Evolutionary conservation across 345 rosid genomes (phyloP), one percentile per base, ranked within the genome.

Genomic region (Melastoma malabathricum): DNA sequence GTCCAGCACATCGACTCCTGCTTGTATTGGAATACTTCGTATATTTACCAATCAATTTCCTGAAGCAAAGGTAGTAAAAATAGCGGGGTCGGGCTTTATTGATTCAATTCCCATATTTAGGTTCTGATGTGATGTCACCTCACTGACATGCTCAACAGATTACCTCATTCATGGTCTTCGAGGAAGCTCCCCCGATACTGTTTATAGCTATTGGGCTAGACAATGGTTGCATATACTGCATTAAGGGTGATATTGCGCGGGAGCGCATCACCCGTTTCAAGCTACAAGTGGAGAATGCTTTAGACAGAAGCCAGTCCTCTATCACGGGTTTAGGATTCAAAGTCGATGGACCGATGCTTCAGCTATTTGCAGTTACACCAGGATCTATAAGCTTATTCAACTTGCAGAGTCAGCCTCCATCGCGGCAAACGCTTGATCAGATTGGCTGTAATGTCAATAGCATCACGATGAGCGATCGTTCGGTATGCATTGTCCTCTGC

Each of bases 191-290:
- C 1, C 97, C 98, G 0, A 81, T 92, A 64, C 70, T 92, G 23
- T 86, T 92, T 15, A 81, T 92, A 18, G 97, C 95, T 44, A 79
- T 87, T 64, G 98, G 98, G 4, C 65, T 92, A 64, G 89, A 82
- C 58, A 87, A 78, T 59, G 86, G 97, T 17, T 77, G 74, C 52
- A 70, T 87, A 68, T 92, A 92, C 61, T 82, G 95, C 67, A 84
- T 92, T 66, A 87, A 92, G 72, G 98, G 98, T 38, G 98, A 92
- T 51, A 87, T 92, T 57, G 98, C 95, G 2, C 71, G 95, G 54
- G 98, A 90, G 62, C 86, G 98, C 46, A 90, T 90, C 51, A 72
- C 84, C 1, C 82, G 96, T 3, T 90, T 82, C 65, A 84, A 78
- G 80, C 94, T 90, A 56, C 85, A 82, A 74, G 81, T 80, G 38